Percentiles rank a stretch among this genome's conserved stretches.
Conservation (phyloP, 371 early-diverging fungal species). For the Zopfochytrium polystomum region DNA sequence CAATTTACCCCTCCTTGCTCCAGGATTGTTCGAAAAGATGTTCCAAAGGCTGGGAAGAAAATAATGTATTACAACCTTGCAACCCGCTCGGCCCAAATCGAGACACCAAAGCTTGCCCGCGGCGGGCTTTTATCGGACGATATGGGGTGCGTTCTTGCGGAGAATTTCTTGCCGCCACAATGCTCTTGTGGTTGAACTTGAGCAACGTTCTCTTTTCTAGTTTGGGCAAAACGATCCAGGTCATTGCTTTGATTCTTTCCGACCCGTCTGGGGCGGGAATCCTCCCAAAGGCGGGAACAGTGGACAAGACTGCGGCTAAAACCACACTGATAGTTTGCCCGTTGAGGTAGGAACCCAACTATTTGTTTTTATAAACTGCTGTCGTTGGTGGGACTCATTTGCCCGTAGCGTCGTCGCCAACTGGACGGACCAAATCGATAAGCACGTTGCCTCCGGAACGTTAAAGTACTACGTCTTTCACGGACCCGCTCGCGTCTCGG, state of each 20-base stretch:
- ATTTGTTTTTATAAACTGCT: too few species aligned
- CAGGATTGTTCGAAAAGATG: background rate
- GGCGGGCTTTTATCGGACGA: conserved; percentile 28
- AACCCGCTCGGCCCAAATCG: background rate
- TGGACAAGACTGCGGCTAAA: conserved; percentile 4
- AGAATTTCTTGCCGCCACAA: too few species aligned
- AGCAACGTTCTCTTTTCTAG: background rate
- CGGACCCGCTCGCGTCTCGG: background rate
- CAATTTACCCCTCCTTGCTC: too few species aligned
- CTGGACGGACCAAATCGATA: conserved; percentile 15
- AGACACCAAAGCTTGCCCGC: conserved; percentile 1
- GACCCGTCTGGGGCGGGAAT: conserved; percentile 16
- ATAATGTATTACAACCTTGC: background rate
- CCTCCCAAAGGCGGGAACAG: background rate
- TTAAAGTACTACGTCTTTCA: conserved; percentile 4
- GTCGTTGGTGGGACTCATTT: too few species aligned
- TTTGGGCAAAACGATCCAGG: background rate
- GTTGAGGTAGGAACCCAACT: too few species aligned
- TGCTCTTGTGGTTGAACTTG: too few species aligned
- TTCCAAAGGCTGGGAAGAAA: background rate
- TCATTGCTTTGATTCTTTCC: conserved; percentile 7
- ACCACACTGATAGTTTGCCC: conserved; percentile 38
- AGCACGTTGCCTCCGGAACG: background rate
- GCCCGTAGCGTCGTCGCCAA: conserved; percentile 3
- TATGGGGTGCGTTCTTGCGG: conserved; percentile 38